Percentiles rank a stretch among this genome's conserved stretches.
phyloP scores from a whole-genome alignment of 768 basidiomycete genomes.

The Boletus eberwhitei region DNA sequence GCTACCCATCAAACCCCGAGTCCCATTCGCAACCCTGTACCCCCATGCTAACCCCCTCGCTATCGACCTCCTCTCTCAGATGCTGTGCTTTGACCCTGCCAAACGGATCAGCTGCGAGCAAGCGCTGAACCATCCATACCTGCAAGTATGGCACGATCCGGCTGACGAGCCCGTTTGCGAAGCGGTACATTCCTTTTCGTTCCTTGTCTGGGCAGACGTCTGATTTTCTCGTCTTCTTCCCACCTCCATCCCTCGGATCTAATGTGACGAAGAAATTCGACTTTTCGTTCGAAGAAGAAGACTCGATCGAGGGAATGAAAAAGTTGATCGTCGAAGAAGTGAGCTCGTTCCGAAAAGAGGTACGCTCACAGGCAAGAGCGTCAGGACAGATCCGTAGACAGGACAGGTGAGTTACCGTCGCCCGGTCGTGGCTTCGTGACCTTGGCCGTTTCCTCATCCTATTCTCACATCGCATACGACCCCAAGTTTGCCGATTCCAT shows the following conservation, averaged over 20 bases:
- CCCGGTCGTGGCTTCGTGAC: neutral
- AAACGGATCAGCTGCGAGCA: constrained; percentile 96
- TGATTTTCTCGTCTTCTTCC: neutral
- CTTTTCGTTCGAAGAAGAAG: constrained; percentile 95
- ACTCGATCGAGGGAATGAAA: constrained; percentile 97
- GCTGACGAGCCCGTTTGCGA: constrained; percentile 89
- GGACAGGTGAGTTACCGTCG: constrained; percentile 53
- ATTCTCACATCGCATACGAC: neutral
- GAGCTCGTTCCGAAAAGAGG: constrained; percentile 81
- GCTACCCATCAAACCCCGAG: constrained; percentile 92
- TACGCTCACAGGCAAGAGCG: constrained; percentile 76
- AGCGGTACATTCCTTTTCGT: constrained; percentile 42
- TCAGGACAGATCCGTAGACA: constrained; percentile 72
- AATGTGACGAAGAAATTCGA: constrained; percentile 65
- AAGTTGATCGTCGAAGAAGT: constrained; percentile 93
- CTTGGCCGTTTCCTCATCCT: neutral
- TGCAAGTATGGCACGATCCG: constrained; percentile 97
- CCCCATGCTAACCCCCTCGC: constrained; percentile 92
- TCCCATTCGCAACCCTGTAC: constrained; percentile 88
- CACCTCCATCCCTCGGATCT: neutral
- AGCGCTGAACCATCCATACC: constrained; percentile 91
- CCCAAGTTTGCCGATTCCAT: constrained; percentile 70
- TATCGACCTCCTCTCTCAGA: constrained; percentile 85
- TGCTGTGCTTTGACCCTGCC: constrained; percentile 95
- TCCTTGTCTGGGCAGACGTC: neutral